A percentile compares a stretch with the other conserved stretches of the same genome.
Evolutionary conservation across 148 eudicot species (phyloP).

Genomic region (Silene uniflora): DNA sequence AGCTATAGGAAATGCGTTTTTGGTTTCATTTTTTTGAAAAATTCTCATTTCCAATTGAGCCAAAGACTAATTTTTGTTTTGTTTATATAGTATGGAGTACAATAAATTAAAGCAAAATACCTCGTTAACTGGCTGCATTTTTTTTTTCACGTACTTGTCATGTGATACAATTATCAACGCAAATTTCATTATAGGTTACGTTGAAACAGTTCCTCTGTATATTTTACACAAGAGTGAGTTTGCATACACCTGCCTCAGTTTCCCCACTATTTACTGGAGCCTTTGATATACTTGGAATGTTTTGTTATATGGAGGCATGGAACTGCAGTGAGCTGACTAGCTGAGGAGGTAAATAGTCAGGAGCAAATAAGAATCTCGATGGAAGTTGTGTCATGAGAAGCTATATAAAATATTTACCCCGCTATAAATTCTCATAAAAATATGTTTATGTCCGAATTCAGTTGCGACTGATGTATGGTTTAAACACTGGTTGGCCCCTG

Average conservation of each 20-base stretch:
- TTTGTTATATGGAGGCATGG: neutral
- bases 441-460: neutral
- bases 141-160: neutral
- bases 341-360: conserved; percentile 12
- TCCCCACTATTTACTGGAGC: neutral
- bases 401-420: neutral
- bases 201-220: neutral
- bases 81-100: no score
- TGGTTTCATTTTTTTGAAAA: neutral
- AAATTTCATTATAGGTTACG: neutral
- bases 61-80: neutral
- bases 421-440: neutral
- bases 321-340: conserved; percentile 7
- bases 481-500: neutral
- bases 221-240: neutral
- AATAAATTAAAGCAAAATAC: neutral
- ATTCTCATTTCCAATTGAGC: neutral
- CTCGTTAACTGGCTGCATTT: neutral
- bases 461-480: neutral
- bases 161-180: neutral
- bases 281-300: neutral
- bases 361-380: neutral
- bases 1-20: conserved; percentile 13
- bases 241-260: neutral
- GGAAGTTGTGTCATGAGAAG: neutral